phyloP scores from a whole-genome alignment of 2,329 filamentous ascomycete species.

The Botrytis fragariae region DNA sequence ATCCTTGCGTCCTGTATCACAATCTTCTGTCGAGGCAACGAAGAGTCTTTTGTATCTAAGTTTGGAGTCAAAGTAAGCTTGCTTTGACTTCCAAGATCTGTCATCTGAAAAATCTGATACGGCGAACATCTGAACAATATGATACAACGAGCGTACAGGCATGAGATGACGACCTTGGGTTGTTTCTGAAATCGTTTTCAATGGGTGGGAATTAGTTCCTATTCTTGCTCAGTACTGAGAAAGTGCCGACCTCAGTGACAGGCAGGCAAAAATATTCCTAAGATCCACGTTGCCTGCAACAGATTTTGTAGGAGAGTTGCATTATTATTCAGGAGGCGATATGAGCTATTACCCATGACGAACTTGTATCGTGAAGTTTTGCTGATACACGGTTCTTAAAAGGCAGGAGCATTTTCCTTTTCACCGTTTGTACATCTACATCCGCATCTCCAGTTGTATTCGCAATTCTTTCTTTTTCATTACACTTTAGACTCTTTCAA shows the following conservation, averaged over 20 bases:
- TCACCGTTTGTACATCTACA: conserved; percentile 11
- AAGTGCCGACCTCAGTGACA: background rate
- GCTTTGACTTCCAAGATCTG: conserved; percentile 2
- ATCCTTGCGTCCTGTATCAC: conserved; percentile 5
- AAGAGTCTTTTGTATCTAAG: background rate
- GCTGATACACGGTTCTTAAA: background rate
- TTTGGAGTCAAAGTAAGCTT: background rate
- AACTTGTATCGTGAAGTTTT: background rate
- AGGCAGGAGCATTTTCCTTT: background rate
- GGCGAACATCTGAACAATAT: background rate
- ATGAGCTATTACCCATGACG: background rate
- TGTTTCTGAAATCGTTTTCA: background rate
- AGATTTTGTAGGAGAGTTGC: conserved; percentile 12
- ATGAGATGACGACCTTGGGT: background rate
- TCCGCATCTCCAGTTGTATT: background rate
- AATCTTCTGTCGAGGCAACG: background rate
- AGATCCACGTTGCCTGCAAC: conserved; percentile 10
- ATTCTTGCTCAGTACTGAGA: background rate
- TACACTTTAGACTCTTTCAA: conserved; percentile 5
- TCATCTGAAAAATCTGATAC: conserved; percentile 10
- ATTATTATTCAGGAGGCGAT: background rate
- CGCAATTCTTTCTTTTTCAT: background rate
- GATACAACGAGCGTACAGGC: conserved; percentile 9
- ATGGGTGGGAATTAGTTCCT: background rate
- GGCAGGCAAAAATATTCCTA: background rate